Evolutionary conservation across 441 rosid species (phyloP).

Genomic region (Capsella rubella): DNA sequence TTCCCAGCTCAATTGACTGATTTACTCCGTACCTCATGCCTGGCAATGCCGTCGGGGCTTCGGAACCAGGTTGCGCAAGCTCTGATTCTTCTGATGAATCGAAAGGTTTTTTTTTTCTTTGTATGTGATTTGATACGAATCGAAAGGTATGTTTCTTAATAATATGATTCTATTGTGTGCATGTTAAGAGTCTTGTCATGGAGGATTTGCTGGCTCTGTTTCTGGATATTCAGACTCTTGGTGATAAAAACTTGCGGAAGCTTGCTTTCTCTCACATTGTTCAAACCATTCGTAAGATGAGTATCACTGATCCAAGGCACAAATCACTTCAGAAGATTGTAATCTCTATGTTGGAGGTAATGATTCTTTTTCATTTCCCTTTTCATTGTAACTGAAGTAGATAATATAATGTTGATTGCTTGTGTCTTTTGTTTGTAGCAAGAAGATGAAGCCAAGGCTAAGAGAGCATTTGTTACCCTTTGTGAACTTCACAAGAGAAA

Average conservation of each 20-base stretch:
- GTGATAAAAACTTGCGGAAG: slow-evolving; percentile 70
- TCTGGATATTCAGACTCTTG: slow-evolving; percentile 72
- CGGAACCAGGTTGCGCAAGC: slow-evolving; percentile 71
- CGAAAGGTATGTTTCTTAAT: not conserved
- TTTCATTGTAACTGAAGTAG: slow-evolving; percentile 8
- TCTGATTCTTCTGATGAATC: slow-evolving; percentile 70
- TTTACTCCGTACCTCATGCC: slow-evolving; percentile 64
- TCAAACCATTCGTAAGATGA: slow-evolving; percentile 77
- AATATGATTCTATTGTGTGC: not conserved
- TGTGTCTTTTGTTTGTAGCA: slow-evolving; percentile 50
- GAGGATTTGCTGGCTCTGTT: not conserved
- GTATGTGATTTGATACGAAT: not conserved
- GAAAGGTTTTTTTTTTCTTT: slow-evolving; percentile 25
- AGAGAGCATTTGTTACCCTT: slow-evolving; percentile 70
- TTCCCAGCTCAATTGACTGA: slow-evolving; percentile 71
- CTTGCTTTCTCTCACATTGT: slow-evolving; percentile 83
- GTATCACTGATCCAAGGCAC: slow-evolving; percentile 76
- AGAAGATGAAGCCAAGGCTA: slow-evolving; percentile 86
- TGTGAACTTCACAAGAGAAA: slow-evolving; percentile 84
- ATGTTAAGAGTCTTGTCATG: not conserved
- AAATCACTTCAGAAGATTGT: slow-evolving; percentile 77
- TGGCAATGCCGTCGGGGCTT: slow-evolving; percentile 77
- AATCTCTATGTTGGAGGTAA: slow-evolving; percentile 71
- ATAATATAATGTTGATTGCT: not conserved
- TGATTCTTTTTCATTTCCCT: not conserved